phyloP scores from a whole-genome alignment of 495 filamentous ascomycete genomes.

The Penicillium antarcticum region DNA sequence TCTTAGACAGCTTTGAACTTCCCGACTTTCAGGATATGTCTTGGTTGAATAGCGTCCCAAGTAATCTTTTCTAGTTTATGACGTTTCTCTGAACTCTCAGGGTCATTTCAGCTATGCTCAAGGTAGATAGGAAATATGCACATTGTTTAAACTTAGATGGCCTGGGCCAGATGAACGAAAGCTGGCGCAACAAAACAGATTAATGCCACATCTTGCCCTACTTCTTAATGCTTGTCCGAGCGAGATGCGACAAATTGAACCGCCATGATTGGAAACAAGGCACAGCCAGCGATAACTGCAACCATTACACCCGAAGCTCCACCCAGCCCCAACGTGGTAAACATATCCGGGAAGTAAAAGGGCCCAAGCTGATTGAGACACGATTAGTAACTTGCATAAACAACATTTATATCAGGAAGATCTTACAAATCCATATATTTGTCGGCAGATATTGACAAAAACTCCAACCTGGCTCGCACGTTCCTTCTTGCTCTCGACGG shows the following conservation, averaged over 20 bases:
- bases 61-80: conserved; percentile 26
- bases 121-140: no score
- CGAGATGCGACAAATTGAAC: conserved; percentile 17
- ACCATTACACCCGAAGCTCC: conserved; percentile 31
- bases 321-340: conserved; percentile 21
- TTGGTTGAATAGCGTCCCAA: conserved; percentile 39
- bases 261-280: conserved; percentile 22
- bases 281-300: conserved; percentile 23
- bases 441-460: conserved; percentile 29
- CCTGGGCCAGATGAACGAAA: no score
- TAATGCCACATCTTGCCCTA: no score
- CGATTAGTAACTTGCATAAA: not conserved
- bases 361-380: conserved; percentile 21
- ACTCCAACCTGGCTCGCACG: conserved; percentile 26
- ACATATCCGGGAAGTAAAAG: conserved; percentile 35
- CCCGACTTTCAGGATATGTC: conserved; percentile 40
- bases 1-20: conserved; percentile 31
- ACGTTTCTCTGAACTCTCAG: no score
- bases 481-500: conserved; percentile 28
- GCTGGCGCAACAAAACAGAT: no score
- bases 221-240: not conserved
- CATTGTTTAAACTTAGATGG: no score
- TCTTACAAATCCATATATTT: conserved; percentile 35
- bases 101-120: no score
- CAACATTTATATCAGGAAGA: not conserved